These are phyloP conservation scores for Ascochyta clinopodiicola DNA, from an alignment of 2,329 filamentous ascomycete species.

Conservation along the genomic window DNA sequence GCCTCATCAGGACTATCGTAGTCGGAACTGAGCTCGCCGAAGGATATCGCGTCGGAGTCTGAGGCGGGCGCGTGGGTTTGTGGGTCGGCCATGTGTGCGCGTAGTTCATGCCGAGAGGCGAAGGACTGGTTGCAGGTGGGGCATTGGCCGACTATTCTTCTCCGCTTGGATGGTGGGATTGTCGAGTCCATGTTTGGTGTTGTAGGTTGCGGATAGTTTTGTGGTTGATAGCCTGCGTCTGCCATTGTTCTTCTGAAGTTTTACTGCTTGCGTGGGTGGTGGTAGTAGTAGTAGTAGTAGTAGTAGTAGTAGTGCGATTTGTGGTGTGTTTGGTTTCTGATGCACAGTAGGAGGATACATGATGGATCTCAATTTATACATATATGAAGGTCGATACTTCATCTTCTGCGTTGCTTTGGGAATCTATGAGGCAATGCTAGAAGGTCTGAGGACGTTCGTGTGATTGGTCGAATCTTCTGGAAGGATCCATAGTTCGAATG, in stretches of 20 bases:
- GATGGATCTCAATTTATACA: conserved; percentile 1
- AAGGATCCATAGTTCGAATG: conserved; percentile 2
- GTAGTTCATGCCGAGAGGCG: conserved; percentile 9
- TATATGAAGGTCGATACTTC: background rate
- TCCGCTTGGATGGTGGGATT: background rate
- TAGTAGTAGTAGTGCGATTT: background rate
- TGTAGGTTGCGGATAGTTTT: background rate
- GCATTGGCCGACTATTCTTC: conserved; percentile 13
- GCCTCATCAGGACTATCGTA: conserved; percentile 4
- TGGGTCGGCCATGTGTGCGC: conserved; percentile 14
- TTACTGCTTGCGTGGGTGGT: background rate
- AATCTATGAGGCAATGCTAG: background rate
- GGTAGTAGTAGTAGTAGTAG: too few relatives aligned
- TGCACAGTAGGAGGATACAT: background rate
- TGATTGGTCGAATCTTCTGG: conserved; percentile 20
- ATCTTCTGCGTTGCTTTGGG: background rate
- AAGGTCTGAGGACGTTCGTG: conserved; percentile 9
- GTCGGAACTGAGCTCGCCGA: conserved; percentile 14
- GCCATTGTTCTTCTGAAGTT: conserved; percentile 2
- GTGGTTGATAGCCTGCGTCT: conserved; percentile 2
- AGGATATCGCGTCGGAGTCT: conserved; percentile 17
- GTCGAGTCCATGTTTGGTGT: background rate
- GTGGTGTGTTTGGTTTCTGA: background rate
- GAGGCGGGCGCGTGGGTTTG: conserved; percentile 5
- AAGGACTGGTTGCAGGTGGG: conserved; percentile 13